Percentiles rank a stretch among this genome's conserved stretches.
phyloP scores from a whole-genome alignment of 2,329 filamentous ascomycete species.

The Arthrobotrys entomopaga region DNA sequence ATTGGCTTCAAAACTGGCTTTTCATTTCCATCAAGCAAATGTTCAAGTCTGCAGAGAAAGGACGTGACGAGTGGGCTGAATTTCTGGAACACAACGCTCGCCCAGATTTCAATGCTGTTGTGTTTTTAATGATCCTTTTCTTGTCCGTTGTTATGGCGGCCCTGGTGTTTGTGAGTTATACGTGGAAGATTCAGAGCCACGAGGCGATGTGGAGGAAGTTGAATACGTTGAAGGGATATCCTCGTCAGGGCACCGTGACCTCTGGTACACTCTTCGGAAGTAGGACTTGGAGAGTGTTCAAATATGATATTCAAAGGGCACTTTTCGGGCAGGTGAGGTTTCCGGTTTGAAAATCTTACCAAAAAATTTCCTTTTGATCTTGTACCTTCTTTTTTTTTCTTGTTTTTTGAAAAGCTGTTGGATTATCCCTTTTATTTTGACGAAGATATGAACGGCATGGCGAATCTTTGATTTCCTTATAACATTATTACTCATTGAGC shows the following conservation, averaged over 20 bases:
- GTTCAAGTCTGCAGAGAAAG: constrained; percentile 29
- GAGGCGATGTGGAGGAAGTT: constrained; percentile 49
- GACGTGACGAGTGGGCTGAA: constrained; percentile 41
- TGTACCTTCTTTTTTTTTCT: not conserved
- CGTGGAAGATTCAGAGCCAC: constrained; percentile 30
- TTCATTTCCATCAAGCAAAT: constrained; percentile 32
- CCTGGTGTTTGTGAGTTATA: constrained; percentile 1
- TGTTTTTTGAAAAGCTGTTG: too few species aligned
- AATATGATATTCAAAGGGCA: constrained; percentile 40
- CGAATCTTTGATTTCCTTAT: not conserved
- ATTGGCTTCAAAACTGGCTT: constrained; percentile 49
- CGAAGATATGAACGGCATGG: constrained; percentile 6
- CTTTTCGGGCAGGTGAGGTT: constrained; percentile 50
- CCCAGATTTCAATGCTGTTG: constrained; percentile 35
- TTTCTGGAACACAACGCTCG: constrained; percentile 29
- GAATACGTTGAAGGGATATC: constrained; percentile 47
- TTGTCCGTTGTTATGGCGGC: constrained; percentile 16
- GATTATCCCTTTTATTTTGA: not conserved
- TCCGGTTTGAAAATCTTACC: constrained; percentile 18
- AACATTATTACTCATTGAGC: not conserved
- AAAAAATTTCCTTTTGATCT: not conserved
- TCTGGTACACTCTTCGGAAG: constrained; percentile 37
- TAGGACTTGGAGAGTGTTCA: constrained; percentile 54
- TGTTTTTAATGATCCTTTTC: constrained; percentile 28
- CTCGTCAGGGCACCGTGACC: constrained; percentile 15